Evolutionary conservation across 306 rosid genomes (phyloP).

Genomic region (Begonia masoniana): DNA sequence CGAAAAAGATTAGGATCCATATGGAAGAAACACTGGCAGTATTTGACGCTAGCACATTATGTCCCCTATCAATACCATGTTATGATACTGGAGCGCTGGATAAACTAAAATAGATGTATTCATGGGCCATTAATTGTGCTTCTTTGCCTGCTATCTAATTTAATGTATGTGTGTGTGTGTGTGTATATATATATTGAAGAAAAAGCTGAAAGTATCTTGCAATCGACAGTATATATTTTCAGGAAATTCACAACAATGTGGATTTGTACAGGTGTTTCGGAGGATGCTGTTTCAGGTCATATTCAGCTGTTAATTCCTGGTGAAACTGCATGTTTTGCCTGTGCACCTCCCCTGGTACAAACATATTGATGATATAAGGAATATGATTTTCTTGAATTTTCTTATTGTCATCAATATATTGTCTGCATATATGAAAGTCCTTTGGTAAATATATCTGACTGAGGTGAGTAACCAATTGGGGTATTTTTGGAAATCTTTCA

Average conservation of each 20-base stretch:
- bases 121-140: background rate
- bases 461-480: no score
- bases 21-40: no score
- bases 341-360: conserved; percentile 95
- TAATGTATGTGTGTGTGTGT: no score
- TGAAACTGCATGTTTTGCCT: conserved; percentile 98
- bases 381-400: conserved; percentile 1
- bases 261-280: conserved; percentile 75
- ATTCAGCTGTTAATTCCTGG: conserved; percentile 92
- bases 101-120: no score
- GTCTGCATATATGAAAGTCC: background rate
- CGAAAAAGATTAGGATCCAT: no score
- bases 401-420: background rate
- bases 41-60: no score
- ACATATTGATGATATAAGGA: conserved; percentile 1
- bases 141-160: background rate
- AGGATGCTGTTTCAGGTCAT: conserved; percentile 97
- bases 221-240: background rate
- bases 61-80: no score
- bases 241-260: conserved; percentile 6
- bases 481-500: no score
- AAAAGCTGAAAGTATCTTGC: background rate
- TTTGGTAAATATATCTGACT: no score
- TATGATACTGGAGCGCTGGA: no score
- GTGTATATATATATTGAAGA: background rate